Evolutionary conservation across 768 basidiomycete species (phyloP).

Genomic region (Russula virescens): DNA sequence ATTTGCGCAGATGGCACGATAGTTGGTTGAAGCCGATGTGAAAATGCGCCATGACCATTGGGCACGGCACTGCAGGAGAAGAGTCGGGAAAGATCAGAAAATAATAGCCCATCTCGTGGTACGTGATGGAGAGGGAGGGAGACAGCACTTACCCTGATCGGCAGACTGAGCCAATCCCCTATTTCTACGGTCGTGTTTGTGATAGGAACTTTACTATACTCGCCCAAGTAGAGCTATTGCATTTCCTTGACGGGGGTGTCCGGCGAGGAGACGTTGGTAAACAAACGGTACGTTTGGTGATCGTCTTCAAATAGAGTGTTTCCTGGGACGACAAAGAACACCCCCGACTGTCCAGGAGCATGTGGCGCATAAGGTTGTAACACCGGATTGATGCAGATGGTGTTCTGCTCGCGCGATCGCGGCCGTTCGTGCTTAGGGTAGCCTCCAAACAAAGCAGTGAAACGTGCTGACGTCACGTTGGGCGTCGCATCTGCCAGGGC

Average conservation of each 20-base stretch:
- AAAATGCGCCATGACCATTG: too few relatives aligned
- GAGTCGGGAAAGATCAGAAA: too few relatives aligned
- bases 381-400: neutral
- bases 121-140: too few relatives aligned
- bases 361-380: neutral
- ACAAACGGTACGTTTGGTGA: neutral
- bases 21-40: too few relatives aligned
- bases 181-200: too few relatives aligned
- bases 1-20: too few relatives aligned
- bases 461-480: neutral
- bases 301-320: neutral
- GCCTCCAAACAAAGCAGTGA: neutral
- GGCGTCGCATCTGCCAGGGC: neutral
- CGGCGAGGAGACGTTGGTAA: neutral
- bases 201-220: neutral
- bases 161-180: too few relatives aligned
- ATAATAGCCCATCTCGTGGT: too few relatives aligned
- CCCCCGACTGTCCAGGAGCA: neutral
- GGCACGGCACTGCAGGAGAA: too few relatives aligned
- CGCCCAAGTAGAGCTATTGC: neutral
- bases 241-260: rapidly evolving
- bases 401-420: neutral
- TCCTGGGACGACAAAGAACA: neutral
- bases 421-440: neutral
- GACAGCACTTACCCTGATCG: too few relatives aligned